These are phyloP conservation scores for Phytophthora sojae DNA, from an alignment of 352 stramenopile genomes.

Conservation along the genomic window DNA sequence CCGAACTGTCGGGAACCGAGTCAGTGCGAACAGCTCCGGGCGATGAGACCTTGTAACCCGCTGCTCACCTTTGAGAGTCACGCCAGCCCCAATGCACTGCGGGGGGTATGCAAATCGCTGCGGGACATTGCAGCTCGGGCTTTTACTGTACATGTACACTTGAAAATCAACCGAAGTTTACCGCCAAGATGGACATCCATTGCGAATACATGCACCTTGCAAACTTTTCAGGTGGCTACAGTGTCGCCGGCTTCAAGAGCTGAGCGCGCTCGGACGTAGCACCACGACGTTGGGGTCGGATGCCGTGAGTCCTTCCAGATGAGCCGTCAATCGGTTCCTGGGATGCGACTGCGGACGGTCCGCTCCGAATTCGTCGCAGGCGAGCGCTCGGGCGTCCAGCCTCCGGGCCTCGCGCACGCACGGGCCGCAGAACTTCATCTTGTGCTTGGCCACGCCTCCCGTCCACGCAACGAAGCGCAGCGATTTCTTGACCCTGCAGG, in stretches of 20 bases:
- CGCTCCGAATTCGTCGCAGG: conserved; percentile 14
- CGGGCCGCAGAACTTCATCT: conserved; percentile 25
- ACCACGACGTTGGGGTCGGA: conserved; percentile 33
- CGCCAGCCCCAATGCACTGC: too few species aligned
- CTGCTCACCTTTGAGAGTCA: neutral
- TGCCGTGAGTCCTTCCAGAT: conserved; percentile 11
- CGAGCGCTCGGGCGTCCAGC: conserved; percentile 20
- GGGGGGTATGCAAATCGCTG: too few species aligned
- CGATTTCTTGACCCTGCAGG: conserved; percentile 33
- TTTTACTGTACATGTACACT: neutral
- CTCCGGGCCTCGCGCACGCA: conserved; percentile 17
- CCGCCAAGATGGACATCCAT: neutral
- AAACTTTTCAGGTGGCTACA: neutral
- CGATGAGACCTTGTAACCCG: neutral
- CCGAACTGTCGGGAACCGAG: conserved; percentile 6
- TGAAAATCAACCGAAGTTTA: neutral
- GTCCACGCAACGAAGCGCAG: conserved; percentile 27
- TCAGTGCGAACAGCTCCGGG: neutral
- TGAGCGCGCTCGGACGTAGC: conserved; percentile 26
- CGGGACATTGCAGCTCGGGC: neutral
- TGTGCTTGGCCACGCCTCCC: conserved; percentile 22
- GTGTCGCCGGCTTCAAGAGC: neutral
- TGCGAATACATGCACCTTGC: neutral
- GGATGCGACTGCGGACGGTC: neutral
- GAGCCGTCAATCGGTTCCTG: conserved; percentile 2